phyloP scores from a whole-genome alignment of 441 rosid genomes.

The Sinapis alba region DNA sequence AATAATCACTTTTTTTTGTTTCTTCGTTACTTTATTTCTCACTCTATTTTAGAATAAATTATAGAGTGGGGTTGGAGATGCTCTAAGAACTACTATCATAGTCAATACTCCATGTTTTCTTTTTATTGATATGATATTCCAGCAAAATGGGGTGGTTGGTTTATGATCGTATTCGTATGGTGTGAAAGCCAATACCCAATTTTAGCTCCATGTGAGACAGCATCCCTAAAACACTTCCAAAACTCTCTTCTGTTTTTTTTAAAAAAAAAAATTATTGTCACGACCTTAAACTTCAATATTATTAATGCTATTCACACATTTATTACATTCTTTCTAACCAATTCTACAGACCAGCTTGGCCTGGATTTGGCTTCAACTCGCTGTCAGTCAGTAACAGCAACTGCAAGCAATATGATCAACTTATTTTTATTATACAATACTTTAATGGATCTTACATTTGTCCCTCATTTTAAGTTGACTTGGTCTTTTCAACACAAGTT shows the following conservation, averaged over 20 bases:
- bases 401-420: not conserved
- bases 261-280: not conserved
- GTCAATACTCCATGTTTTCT: no score
- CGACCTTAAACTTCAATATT: no score
- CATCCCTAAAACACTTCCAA: not conserved
- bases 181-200: not conserved
- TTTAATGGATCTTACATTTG: not conserved
- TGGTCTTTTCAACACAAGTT: slow-evolving; percentile 19
- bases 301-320: not conserved
- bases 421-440: not conserved
- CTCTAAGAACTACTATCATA: no score
- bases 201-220: not conserved
- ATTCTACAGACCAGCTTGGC: not conserved
- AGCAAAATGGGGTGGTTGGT: not conserved
- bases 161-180: not conserved
- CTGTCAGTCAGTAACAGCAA: not conserved
- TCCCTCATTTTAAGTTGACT: slow-evolving; percentile 7
- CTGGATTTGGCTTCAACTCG: not conserved
- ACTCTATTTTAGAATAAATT: no score
- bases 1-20: no score
- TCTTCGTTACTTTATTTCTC: no score
- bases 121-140: no score
- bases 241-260: not conserved
- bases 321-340: not conserved
- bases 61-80: no score